Evolutionary conservation across 2,329 filamentous ascomycete genomes (phyloP).

Genomic region (Alternaria panax): DNA sequence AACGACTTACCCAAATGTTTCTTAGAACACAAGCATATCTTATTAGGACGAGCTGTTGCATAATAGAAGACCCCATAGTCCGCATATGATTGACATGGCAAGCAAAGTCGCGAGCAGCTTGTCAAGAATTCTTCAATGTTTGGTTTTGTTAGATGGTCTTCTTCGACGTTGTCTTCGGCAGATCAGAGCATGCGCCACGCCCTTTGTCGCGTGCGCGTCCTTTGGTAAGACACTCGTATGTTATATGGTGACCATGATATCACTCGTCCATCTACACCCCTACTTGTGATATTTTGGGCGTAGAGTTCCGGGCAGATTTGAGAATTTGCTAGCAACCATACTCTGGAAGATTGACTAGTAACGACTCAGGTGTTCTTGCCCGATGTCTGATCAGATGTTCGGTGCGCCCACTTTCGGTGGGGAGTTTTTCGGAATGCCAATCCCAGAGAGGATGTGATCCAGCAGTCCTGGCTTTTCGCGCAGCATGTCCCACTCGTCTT

Average conservation of each 20-base stretch:
- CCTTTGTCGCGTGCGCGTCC: constrained; percentile 9
- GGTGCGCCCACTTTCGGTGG: constrained; percentile 1
- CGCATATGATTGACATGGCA: neutral
- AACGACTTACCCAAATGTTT: neutral
- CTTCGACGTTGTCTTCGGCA: neutral
- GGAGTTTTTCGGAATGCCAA: constrained; percentile 40
- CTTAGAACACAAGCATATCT: neutral
- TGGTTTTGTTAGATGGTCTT: neutral
- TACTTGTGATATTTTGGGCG: neutral
- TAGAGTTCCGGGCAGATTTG: neutral
- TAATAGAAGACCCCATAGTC: neutral
- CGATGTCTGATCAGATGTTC: constrained; percentile 3
- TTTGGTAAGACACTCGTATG: constrained; percentile 5
- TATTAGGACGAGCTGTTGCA: neutral
- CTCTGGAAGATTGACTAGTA: neutral
- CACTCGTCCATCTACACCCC: neutral
- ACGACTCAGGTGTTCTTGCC: neutral
- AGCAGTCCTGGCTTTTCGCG: constrained; percentile 52
- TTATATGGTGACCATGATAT: neutral
- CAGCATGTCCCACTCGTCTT: constrained; percentile 62
- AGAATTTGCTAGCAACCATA: neutral
- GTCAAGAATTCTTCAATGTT: neutral
- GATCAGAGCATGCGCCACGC: constrained; percentile 4
- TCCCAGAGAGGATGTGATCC: constrained; percentile 52
- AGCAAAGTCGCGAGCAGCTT: neutral